Evolutionary conservation across 768 basidiomycete genomes (phyloP).

Genomic region (Mycena epipterygia): DNA sequence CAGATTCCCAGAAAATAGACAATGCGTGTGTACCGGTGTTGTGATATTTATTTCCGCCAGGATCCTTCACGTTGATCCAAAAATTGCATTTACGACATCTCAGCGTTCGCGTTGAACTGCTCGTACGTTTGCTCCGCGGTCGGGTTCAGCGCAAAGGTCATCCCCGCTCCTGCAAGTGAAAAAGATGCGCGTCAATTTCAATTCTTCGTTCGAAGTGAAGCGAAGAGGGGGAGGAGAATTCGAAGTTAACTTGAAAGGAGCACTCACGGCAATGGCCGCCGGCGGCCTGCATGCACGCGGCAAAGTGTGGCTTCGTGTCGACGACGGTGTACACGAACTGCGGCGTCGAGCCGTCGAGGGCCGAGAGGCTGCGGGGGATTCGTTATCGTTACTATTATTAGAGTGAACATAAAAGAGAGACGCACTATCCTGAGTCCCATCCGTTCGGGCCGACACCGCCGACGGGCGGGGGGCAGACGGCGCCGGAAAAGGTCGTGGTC

Average conservation of each 20-base stretch:
- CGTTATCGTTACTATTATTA: neutral
- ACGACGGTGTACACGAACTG: conserved; percentile 35
- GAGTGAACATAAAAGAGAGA: too few relatives aligned
- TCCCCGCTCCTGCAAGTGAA: conserved; percentile 30
- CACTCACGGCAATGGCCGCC: conserved; percentile 39
- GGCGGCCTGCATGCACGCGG: conserved; percentile 35
- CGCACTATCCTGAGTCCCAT: conserved; percentile 37
- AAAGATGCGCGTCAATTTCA: too few relatives aligned
- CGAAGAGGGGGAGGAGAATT: too few relatives aligned
- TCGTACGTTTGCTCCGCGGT: conserved; percentile 29
- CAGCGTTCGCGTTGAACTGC: conserved; percentile 36
- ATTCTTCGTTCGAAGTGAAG: too few relatives aligned
- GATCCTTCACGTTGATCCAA: too few relatives aligned
- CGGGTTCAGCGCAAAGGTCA: conserved; percentile 38
- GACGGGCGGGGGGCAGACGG: conserved; percentile 31
- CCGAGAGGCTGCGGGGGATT: conserved; percentile 33
- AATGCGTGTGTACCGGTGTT: too few relatives aligned
- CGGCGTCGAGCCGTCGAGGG: conserved; percentile 32
- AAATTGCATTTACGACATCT: conserved; percentile 25
- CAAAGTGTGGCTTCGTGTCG: conserved; percentile 38
- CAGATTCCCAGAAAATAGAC: too few relatives aligned
- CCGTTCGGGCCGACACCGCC: conserved; percentile 32
- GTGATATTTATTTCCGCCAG: too few relatives aligned
- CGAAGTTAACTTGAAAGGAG: neutral
- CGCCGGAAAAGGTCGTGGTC: conserved; percentile 28